Conservation (phyloP, 352 stramenopile species). For the Phytophthora megakarya region DNA sequence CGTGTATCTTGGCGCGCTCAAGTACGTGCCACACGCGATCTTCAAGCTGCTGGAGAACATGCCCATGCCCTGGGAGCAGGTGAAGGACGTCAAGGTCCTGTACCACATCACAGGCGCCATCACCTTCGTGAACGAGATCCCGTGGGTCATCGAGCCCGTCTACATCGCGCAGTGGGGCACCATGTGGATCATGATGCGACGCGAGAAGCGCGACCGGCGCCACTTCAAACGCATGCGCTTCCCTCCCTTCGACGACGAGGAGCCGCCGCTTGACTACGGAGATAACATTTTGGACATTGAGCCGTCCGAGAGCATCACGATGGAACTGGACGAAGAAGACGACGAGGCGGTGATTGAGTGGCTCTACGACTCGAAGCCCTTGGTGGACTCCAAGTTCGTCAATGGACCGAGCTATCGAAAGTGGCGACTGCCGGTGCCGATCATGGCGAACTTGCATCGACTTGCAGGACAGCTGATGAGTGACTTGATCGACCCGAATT, state of each 20-base stretch:
- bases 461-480: constrained; percentile 97
- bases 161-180: constrained; percentile 99
- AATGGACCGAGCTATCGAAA: constrained; percentile 98
- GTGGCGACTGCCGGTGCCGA: constrained; percentile 97
- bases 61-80: constrained; percentile 99
- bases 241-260: constrained; percentile 99
- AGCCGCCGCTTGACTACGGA: constrained; percentile 96
- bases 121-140: constrained; percentile 99
- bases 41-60: constrained; percentile 99
- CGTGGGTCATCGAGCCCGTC: constrained; percentile 99
- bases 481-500: constrained; percentile 97
- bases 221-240: constrained; percentile 99
- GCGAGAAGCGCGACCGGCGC: constrained; percentile 98
- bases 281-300: constrained; percentile 98
- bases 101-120: constrained; percentile 99
- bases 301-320: constrained; percentile 95
- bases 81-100: constrained; percentile 98
- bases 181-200: constrained; percentile 99
- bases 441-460: constrained; percentile 98
- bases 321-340: constrained; percentile 97
- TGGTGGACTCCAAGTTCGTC: constrained; percentile 92
- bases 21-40: constrained; percentile 99
- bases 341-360: constrained; percentile 96
- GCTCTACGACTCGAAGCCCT: constrained; percentile 98
- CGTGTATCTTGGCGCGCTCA: constrained; percentile 99